A percentile compares a stretch with the other conserved stretches of the same genome.
phyloP scores from a whole-genome alignment of 2,329 filamentous ascomycete species.

The Calonectria montana region DNA sequence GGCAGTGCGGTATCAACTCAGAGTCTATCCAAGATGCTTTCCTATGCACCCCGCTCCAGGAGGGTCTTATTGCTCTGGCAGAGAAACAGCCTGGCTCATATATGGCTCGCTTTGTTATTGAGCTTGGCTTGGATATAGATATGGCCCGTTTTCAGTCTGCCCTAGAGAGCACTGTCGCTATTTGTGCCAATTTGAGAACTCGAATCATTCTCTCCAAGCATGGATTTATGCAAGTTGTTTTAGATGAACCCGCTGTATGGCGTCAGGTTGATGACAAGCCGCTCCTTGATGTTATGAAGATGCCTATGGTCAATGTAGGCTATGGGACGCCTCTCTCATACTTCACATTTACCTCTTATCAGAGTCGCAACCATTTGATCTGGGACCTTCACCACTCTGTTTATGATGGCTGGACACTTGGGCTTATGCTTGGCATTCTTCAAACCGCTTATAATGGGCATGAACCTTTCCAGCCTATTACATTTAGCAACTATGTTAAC shows the following conservation, averaged over 20 bases:
- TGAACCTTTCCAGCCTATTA: background rate
- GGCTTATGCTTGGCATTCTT: background rate
- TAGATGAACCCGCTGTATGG: background rate
- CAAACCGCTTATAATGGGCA: background rate
- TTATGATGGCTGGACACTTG: conserved; percentile 5
- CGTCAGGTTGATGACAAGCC: background rate
- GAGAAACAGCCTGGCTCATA: conserved; percentile 4
- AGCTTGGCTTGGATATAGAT: background rate
- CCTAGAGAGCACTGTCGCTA: background rate
- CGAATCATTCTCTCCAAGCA: background rate
- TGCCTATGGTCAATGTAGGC: background rate
- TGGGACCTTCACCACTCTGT: conserved; percentile 6
- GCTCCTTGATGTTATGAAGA: background rate
- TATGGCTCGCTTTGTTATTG: background rate
- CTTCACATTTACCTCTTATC: background rate
- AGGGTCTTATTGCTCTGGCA: conserved; percentile 5
- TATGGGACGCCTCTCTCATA: conserved; percentile 5
- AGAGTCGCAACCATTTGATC: background rate
- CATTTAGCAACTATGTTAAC: conserved; percentile 8
- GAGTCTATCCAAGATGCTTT: background rate
- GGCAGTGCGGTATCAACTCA: background rate
- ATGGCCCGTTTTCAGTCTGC: background rate
- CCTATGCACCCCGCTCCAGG: conserved; percentile 4
- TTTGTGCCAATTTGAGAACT: background rate
- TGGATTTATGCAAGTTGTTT: background rate